A percentile compares a stretch with the other conserved stretches of the same genome.
phyloP scores from a whole-genome alignment of 805 yeast genomes.

The Kazachstania viticola region DNA sequence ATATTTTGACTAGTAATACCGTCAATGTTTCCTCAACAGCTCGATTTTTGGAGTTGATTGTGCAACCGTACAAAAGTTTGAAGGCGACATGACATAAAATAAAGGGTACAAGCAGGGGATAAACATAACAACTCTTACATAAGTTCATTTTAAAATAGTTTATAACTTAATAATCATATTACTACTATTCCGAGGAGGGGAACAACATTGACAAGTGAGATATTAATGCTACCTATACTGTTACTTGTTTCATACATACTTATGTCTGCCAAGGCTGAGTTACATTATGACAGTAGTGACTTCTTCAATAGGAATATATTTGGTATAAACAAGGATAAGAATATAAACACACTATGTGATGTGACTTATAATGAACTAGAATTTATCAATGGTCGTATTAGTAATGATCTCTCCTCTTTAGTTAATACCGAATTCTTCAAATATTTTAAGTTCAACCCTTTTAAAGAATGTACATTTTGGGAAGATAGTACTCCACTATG shows the following conservation, averaged over 20 bases:
- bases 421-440: conserved; percentile 70
- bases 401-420: conserved; percentile 42
- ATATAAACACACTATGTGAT: conserved; percentile 25
- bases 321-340: conserved; percentile 13
- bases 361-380: conserved; percentile 37
- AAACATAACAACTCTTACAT: no score
- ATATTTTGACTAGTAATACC: no score
- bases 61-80: no score
- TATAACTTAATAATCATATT: no score
- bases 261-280: background rate
- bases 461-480: conserved; percentile 77
- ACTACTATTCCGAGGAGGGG: no score
- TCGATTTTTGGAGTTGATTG: no score
- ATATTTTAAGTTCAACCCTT: conserved; percentile 73
- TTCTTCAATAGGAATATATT: background rate
- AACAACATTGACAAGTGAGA: no score
- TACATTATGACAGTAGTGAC: background rate
- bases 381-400: conserved; percentile 35
- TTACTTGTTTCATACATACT: background rate
- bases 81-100: no score
- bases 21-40: no score
- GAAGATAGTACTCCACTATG: conserved; percentile 46
- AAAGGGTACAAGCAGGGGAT: no score
- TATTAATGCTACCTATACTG: background rate
- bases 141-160: no score